Evolutionary conservation across 2,329 filamentous ascomycete species (phyloP), one percentile per base, ranked within the genome.

Genomic region (Rhytidhysteron rufulum): DNA sequence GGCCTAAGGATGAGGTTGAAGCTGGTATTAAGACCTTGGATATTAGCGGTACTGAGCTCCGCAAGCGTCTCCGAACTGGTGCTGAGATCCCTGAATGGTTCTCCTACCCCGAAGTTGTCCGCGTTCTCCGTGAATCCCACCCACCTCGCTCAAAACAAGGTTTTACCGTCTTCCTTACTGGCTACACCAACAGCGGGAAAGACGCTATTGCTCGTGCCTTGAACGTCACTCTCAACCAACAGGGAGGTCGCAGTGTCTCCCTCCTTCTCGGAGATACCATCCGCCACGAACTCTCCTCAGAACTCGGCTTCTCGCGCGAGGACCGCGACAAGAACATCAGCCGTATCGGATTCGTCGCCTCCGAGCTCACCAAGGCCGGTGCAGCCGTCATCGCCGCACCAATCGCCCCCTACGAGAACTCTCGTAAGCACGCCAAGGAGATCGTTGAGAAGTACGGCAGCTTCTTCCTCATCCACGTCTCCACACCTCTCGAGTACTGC

Each of bases 81-180:
- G 87, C 87, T 58, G 88, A 95, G 56, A 98, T 98, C 57, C 93
- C 93, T 55, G 89, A 94, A 71, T 98, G 93, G 93, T 98, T 98
- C 80, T 97, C 93, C 22, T 98, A 98, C 77, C 91, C 93, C 48
- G 93, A 98, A 75, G 93, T 98, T 55, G 93, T 98, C 71, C 84
- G 83, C 69, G 93, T 97, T 36, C 85, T 98, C 47, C 85, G 93
- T 60, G 90, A 98, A 75, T 95, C 91, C 55, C 93, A 97, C 76
- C 93, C 91, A 36, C 82, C 94, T 37, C 86, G 93, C 53, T 83
- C 81, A 57, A 80, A 85, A 62, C 94, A 98, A 76, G 93, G 93
- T 50, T 98, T 98, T 80, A 97, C 93, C 49, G 80, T 98, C 70
- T 96, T 98, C 83, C 78, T 98, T 51, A 97, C 93, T 3, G 93